These are phyloP conservation scores for Spizellomyces punctatus DNA, from an alignment of 192 early-diverging fungal genomes.

Conservation along the genomic window DNA sequence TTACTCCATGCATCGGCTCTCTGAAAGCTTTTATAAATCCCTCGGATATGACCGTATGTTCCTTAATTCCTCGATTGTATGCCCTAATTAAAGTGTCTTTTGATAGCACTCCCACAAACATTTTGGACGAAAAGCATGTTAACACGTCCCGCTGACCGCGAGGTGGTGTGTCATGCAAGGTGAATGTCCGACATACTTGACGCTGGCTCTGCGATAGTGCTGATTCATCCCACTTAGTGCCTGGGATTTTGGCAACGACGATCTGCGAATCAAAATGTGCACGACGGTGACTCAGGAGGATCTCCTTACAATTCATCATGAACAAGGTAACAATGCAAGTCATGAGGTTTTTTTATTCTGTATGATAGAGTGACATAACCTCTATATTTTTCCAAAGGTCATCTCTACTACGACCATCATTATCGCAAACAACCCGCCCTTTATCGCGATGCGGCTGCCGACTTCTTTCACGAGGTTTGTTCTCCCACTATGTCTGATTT, in stretches of 20 bases:
- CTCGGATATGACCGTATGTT: conserved; percentile 17
- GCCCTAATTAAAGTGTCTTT: too few relatives aligned
- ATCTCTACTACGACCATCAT: conserved; percentile 42
- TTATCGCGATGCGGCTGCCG: conserved; percentile 34
- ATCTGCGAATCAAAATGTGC: conserved; percentile 45
- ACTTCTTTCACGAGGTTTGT: conserved; percentile 21
- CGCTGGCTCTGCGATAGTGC: too few relatives aligned
- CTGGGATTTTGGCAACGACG: conserved; percentile 38
- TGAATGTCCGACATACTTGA: too few relatives aligned
- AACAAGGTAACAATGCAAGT: conserved; percentile 18
- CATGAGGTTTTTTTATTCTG: too few relatives aligned
- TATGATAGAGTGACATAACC: too few relatives aligned
- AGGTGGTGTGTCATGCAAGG: conserved; percentile 35
- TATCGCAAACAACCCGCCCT: conserved; percentile 28
- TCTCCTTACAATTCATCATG: conserved; percentile 39
- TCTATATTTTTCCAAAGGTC: neutral
- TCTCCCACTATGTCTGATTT: too few relatives aligned
- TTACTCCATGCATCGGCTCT: conserved; percentile 28
- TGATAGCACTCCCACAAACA: conserved; percentile 10
- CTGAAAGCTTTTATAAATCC: conserved; percentile 37
- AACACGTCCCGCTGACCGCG: conserved; percentile 21
- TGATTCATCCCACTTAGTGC: neutral
- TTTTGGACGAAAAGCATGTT: conserved; percentile 39
- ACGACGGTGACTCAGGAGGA: conserved; percentile 31
- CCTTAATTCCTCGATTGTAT: too few relatives aligned